Evolutionary conservation across 164 flowering plant species (phyloP), one percentile per base, ranked within the genome.

Genomic region (Macadamia tetraphylla): DNA sequence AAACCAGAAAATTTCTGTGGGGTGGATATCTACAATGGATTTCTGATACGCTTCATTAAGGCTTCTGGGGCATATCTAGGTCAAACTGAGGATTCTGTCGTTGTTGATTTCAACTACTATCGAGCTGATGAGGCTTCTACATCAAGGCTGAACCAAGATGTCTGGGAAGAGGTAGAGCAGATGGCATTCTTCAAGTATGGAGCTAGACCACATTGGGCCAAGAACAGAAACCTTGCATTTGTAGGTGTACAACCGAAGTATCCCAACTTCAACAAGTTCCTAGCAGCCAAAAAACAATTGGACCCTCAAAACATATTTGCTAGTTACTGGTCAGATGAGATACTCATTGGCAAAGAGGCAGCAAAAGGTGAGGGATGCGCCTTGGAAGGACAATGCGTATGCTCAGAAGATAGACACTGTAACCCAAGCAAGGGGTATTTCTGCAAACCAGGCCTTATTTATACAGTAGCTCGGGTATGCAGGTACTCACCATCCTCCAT

Each of bases 201-300:
- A 13, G 98, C 95, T 0, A 85, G 68, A 74, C 98, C 96, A 29
- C 96, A 92, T 67, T 92, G 96, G 96, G 98, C 83, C 6, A 92
- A 92, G 78, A 90, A 92, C 65, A 77, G 95, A 78, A 82, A 86
- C 42, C 40, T 85, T 17, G 95, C 88, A 3, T 88, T 92, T 79
- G 9, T 75, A 32, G 81, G 71, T 9, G 98, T 87, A 70, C 77
- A 76, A n/a, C 62, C 74, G 0, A 92, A 88, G 78, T 88, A 85
- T 65, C 78, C 78, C 0, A 80, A 80, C 11, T 85, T 82, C 35
- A 57, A 57, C 7, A 85, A 81, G 71, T 92, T 88, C 56, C 0
- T 89, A 11, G 83, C 78, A n/a, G 90, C 81, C 6, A 92, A 78
- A 77, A 77, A 77, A 64, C 69, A 76, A 49, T 58, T 90, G 64